phyloP scores from a whole-genome alignment of 768 basidiomycete species.

The Boletus pseudo-olivaceus region DNA sequence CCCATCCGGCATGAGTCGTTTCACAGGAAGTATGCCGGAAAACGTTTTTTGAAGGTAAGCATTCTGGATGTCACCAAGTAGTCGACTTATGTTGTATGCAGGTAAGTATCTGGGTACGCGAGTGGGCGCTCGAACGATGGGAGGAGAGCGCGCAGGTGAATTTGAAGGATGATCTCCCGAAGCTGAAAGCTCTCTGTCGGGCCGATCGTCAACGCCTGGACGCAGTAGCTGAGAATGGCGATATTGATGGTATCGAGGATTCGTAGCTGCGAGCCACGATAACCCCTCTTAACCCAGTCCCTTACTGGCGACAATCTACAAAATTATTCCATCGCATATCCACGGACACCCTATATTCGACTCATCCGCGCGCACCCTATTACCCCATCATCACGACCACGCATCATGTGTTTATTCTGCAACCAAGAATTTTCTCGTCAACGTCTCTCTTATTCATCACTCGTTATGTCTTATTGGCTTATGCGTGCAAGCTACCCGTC shows the following conservation, averaged over 20 bases:
- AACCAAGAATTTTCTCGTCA: constrained; percentile 24
- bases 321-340: constrained; percentile 23
- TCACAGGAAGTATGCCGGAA: constrained; percentile 85
- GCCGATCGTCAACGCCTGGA: constrained; percentile 20
- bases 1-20: constrained; percentile 72
- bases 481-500: constrained; percentile 8
- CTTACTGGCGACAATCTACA: constrained; percentile 16
- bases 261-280: constrained; percentile 9
- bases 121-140: constrained; percentile 84
- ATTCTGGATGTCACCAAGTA: not conserved
- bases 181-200: constrained; percentile 20
- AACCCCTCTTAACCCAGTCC: not conserved
- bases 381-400: constrained; percentile 17
- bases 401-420: constrained; percentile 29
- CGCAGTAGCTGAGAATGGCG: constrained; percentile 5
- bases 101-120: constrained; percentile 79
- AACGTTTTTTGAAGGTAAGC: constrained; percentile 78
- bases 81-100: constrained; percentile 29
- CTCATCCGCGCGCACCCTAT: constrained; percentile 21
- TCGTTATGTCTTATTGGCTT: constrained; percentile 25
- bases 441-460: constrained; percentile 9
- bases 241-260: constrained; percentile 9
- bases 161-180: constrained; percentile 52
- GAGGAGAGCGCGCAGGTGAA: constrained; percentile 56
- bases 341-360: constrained; percentile 26